Conservation (phyloP, 2,329 filamentous ascomycete species). For the Scolecobasidium constrictum region DNA sequence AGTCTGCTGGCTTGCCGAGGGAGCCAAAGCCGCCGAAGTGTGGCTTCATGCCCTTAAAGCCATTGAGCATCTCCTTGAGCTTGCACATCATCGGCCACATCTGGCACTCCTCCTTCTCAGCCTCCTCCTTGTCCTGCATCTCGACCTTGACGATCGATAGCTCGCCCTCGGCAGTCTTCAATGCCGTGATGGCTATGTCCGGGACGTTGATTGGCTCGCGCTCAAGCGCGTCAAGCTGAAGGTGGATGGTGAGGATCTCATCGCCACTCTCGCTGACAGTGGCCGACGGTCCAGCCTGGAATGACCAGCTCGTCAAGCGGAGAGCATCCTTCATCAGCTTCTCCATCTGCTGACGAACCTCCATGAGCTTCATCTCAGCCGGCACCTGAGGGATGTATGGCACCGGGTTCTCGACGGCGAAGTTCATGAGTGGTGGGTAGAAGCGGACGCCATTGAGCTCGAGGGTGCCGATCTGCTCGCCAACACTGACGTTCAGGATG, state of each 20-base stretch:
- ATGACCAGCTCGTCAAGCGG: constrained; percentile 22
- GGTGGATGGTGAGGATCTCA: constrained; percentile 27
- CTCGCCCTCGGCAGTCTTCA: constrained; percentile 24
- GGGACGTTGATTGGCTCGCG: constrained; percentile 20
- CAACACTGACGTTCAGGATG: constrained; percentile 26
- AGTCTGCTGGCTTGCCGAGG: neutral
- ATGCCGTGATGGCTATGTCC: constrained; percentile 23
- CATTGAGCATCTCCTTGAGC: constrained; percentile 25
- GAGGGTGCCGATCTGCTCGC: constrained; percentile 19
- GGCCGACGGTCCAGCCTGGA: constrained; percentile 22
- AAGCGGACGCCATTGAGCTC: constrained; percentile 25
- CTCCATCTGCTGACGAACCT: constrained; percentile 11
- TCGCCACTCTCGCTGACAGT: constrained; percentile 24
- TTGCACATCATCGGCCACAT: constrained; percentile 29
- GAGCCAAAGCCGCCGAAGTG: constrained; percentile 12
- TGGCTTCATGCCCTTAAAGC: constrained; percentile 20
- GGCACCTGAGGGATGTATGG: constrained; percentile 20
- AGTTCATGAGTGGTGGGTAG: constrained; percentile 21
- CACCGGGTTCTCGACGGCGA: neutral
- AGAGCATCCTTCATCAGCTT: constrained; percentile 16
- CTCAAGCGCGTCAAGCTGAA: constrained; percentile 25
- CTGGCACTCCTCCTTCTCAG: constrained; percentile 16
- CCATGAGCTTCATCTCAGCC: constrained; percentile 13
- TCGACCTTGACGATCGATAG: constrained; percentile 28
- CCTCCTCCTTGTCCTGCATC: constrained; percentile 12